phyloP scores from a whole-genome alignment of 345 rosid genomes.

The Syzygium oleosum region DNA sequence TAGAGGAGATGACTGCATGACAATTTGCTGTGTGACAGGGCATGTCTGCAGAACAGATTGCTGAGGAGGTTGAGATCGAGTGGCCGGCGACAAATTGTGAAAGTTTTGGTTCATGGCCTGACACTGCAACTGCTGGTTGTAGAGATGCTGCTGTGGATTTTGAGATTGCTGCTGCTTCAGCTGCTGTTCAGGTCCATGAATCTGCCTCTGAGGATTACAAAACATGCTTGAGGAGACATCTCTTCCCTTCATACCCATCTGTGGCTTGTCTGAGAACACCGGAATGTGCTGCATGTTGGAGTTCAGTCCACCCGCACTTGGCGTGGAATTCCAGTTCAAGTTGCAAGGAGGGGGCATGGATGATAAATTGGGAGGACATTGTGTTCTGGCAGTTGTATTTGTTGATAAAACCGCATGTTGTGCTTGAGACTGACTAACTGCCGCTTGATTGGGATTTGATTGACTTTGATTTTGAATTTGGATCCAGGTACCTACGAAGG shows the following conservation, averaged over 20 bases:
- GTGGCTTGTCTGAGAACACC: background rate
- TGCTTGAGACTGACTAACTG: background rate
- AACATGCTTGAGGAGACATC: background rate
- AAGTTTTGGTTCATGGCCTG: background rate
- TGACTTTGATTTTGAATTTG: background rate
- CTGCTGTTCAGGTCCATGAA: background rate
- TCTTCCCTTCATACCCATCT: background rate
- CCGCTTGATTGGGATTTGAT: background rate
- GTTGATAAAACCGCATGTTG: background rate
- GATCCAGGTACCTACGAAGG: background rate
- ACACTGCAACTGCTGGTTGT: background rate
- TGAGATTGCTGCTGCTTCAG: background rate
- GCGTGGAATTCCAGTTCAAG: background rate
- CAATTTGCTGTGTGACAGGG: background rate
- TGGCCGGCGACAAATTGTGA: background rate
- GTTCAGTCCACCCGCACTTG: background rate
- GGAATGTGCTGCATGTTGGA: background rate
- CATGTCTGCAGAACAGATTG: background rate
- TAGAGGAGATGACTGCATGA: background rate
- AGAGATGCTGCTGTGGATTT: background rate
- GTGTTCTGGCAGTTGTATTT: background rate
- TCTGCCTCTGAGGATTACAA: background rate
- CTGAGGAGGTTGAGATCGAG: background rate
- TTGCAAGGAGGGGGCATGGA: background rate
- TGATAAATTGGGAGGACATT: background rate